Percentiles rank a stretch among this genome's conserved stretches.
phyloP scores from a whole-genome alignment of 768 basidiomycete genomes.

The Aureoboletus auriporus region DNA sequence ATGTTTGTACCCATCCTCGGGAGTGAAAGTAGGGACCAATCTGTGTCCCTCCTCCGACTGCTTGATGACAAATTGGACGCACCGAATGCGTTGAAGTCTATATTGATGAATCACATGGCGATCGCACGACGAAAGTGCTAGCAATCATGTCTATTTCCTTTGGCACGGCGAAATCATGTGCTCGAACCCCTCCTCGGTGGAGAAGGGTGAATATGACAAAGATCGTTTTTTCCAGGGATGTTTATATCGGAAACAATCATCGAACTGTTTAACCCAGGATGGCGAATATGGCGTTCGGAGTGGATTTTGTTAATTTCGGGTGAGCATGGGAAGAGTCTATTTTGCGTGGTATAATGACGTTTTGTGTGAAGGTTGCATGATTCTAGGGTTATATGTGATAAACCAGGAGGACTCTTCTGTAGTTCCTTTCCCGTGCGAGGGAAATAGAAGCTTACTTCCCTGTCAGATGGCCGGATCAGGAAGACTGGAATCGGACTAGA shows the following conservation, averaged over 20 bases:
- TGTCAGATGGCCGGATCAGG: constrained; percentile 36
- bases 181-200: constrained; percentile 40
- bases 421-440: too few species aligned
- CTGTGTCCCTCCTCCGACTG: constrained; percentile 8
- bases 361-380: constrained; percentile 16
- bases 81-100: background rate
- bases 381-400: constrained; percentile 22
- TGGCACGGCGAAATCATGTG: background rate
- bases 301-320: constrained; percentile 34
- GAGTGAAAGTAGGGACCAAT: constrained; percentile 26
- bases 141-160: constrained; percentile 8
- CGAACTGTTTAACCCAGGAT: too few species aligned
- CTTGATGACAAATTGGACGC: constrained; percentile 6
- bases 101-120: constrained; percentile 8
- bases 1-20: constrained; percentile 42
- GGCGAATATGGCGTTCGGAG: too few species aligned
- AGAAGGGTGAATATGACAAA: constrained; percentile 34
- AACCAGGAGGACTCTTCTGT: constrained; percentile 12
- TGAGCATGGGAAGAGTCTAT: constrained; percentile 15
- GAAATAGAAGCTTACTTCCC: too few species aligned
- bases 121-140: background rate
- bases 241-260: constrained; percentile 36
- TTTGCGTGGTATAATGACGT: background rate
- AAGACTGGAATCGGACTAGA: constrained; percentile 32
- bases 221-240: constrained; percentile 42